Percentiles rank a stretch among this genome's conserved stretches.
Conservation (phyloP, 2,329 filamentous ascomycete species). For the Aspergillus felis region DNA sequence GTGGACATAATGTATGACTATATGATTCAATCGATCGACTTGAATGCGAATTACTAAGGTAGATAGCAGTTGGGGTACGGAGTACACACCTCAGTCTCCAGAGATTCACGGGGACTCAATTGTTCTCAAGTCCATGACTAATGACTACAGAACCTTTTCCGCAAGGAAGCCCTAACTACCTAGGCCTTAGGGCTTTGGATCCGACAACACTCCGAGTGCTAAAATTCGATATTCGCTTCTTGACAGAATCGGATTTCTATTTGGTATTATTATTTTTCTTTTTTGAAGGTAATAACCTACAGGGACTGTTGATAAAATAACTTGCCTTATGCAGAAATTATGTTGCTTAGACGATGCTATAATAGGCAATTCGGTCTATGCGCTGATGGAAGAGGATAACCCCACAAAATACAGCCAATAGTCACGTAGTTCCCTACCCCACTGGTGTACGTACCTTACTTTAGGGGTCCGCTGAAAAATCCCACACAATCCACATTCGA, state of each 20-base stretch:
- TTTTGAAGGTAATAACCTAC: neutral
- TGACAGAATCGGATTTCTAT: neutral
- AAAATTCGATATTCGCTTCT: neutral
- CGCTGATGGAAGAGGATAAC: conserved; percentile 4
- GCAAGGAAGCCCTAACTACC: neutral
- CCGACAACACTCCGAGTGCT: neutral
- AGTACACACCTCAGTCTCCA: neutral
- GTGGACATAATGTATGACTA: no score
- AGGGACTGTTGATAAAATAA: neutral
- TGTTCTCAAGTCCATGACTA: neutral
- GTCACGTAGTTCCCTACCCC: neutral
- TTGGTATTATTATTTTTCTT: neutral
- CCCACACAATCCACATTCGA: neutral
- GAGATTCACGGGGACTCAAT: neutral
- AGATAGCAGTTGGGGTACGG: neutral
- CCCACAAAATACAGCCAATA: conserved; percentile 16
- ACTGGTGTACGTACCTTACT: neutral
- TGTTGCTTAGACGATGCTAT: neutral
- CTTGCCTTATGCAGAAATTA: neutral
- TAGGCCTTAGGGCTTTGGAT: no score
- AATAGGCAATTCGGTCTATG: neutral
- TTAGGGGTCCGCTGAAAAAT: neutral
- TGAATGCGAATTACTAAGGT: neutral
- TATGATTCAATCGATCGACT: neutral
- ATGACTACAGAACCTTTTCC: neutral